Evolutionary conservation across 805 yeast genomes (phyloP), one percentile per base, ranked within the genome.

Genomic region (Metschnikowia picachoensis): DNA sequence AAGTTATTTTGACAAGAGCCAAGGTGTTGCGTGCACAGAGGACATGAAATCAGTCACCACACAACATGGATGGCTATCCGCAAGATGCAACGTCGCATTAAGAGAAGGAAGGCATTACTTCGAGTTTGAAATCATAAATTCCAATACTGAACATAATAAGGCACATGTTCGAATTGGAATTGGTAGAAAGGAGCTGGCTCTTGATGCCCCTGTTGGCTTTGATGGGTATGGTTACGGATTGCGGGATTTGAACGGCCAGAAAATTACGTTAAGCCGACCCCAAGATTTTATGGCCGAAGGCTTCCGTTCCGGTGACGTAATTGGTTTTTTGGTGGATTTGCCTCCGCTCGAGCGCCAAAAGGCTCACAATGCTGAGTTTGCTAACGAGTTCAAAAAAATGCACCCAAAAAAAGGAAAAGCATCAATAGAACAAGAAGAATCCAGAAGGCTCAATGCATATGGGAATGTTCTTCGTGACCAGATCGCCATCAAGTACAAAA

Each of bases 121-220:
- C 65, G 98, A 92, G 62, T 83, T 82, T 51, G 75, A 79, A 44
- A 77, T 92, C 2, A 45, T 80, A 4, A 64, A 64, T 28, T 74
- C 76, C 8, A 68, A 64, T 46, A 77, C 92, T 3, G 44, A 78
- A 2, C 63, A 63, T 29, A 75, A 75, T 8, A 67, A 64, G 48
- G 60, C 70, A 13, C 92, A 91, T 62, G 89, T 94, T 1, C 68
- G 99, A 28, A 60, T 91, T 28, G 99, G 99, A 0, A 60, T 92
- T 32, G 85, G 85, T 0, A 70, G 98, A 43, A 76, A 89, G 50
- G 98, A 92, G 59, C 94, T 96, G 2, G 79, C 89, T 41, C 65
- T 91, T 37, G 97, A 92, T 55, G 96, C 95, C 0, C 98, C 99
- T 0, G 94, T 91, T 6, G 99, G 99, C 3, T 88, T 80, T 58